These are phyloP conservation scores for Amaranthus palmeri DNA, from an alignment of 148 eudicot species.

Conservation along the genomic window DNA sequence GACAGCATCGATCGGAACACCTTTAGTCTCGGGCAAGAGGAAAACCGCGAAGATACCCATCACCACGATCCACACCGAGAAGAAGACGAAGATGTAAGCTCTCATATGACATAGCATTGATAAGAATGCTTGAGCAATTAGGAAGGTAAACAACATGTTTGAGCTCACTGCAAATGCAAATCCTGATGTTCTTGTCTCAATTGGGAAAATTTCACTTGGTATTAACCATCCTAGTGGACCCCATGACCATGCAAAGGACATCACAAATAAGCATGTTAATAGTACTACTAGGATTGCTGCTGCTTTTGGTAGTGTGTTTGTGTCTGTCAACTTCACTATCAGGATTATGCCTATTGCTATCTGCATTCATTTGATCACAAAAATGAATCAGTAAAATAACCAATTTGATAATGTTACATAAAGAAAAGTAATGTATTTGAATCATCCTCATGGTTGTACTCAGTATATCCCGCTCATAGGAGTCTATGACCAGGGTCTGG, in stretches of 20 bases:
- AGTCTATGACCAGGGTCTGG: no score
- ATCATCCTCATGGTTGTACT: no score
- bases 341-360: conserved; percentile 43
- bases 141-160: conserved; percentile 52
- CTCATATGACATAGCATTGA: conserved; percentile 48
- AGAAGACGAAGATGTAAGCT: conserved; percentile 42
- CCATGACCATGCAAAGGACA: conserved; percentile 72
- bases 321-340: conserved; percentile 24
- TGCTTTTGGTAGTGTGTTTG: conserved; percentile 26
- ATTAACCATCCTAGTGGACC: conserved; percentile 56
- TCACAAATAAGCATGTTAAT: conserved; percentile 50
- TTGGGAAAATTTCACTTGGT: conserved; percentile 47
- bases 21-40: conserved; percentile 49
- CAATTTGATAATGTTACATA: no score
- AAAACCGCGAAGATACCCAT: conserved; percentile 34
- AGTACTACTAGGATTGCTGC: conserved; percentile 43
- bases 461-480: no score
- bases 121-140: conserved; percentile 48
- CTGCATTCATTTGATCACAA: conserved; percentile 23
- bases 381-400: no score
- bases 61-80: conserved; percentile 41
- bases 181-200: conserved; percentile 47
- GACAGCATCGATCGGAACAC: conserved; percentile 40
- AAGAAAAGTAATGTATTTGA: no score
- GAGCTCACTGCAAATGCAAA: conserved; percentile 35